phyloP scores from a whole-genome alignment of 2,329 filamentous ascomycete species.

The Penicillium sclerotiorum region DNA sequence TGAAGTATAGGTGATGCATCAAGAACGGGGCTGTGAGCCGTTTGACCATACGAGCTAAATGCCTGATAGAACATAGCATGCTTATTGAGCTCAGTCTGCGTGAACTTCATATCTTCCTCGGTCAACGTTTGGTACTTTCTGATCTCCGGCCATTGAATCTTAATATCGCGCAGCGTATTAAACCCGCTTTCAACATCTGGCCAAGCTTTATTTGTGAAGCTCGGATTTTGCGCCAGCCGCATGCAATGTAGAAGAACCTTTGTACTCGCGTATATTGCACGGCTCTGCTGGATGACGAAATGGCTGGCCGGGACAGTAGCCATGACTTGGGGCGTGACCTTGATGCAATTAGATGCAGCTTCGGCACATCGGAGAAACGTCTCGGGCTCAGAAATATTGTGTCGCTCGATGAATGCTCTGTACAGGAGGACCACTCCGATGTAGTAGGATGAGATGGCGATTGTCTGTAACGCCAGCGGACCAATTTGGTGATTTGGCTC shows the following conservation, averaged over 20 bases:
- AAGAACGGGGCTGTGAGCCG: not conserved
- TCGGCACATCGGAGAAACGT: constrained; percentile 11
- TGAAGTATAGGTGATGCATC: not conserved
- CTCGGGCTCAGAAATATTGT: constrained; percentile 6
- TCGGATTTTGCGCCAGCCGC: constrained; percentile 11
- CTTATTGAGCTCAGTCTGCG: constrained; percentile 6
- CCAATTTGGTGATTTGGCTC: not conserved
- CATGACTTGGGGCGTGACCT: constrained; percentile 8
- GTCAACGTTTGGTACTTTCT: constrained; percentile 9
- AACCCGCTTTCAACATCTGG: constrained; percentile 8
- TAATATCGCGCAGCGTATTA: constrained; percentile 6
- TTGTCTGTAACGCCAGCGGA: constrained; percentile 7
- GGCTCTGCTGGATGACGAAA: constrained; percentile 12
- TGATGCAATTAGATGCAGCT: constrained; percentile 15
- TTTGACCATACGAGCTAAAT: constrained; percentile 8
- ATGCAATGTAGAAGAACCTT: constrained; percentile 13
- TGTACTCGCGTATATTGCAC: constrained; percentile 9
- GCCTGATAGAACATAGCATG: constrained; percentile 4
- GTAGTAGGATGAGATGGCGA: constrained; percentile 14
- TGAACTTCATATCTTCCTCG: constrained; percentile 5
- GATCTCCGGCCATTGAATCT: constrained; percentile 14
- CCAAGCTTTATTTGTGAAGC: constrained; percentile 10
- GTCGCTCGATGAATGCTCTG: constrained; percentile 8
- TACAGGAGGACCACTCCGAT: constrained; percentile 13
- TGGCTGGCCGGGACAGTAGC: constrained; percentile 11